These are phyloP conservation scores for Hypomyces rosellus DNA, from an alignment of 2,329 filamentous ascomycete species.

Conservation along the genomic window DNA sequence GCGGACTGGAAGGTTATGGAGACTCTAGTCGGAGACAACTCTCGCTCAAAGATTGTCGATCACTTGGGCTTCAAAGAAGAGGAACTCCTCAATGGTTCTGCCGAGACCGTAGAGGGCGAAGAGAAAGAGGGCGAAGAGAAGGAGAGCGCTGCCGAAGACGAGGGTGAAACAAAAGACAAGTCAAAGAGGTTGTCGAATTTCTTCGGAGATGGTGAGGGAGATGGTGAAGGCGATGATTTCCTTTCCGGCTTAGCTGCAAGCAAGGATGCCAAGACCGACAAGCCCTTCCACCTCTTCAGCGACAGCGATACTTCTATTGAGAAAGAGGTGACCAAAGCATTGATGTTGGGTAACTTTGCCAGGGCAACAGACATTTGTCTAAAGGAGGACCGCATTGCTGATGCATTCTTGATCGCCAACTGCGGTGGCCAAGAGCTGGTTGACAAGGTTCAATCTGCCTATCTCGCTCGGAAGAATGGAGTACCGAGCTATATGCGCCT, in stretches of 20 bases:
- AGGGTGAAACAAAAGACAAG: conserved; percentile 32
- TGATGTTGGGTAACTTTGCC: conserved; percentile 87
- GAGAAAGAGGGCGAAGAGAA: conserved; percentile 26
- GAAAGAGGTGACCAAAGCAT: conserved; percentile 75
- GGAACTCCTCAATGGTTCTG: conserved; percentile 45
- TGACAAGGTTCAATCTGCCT: conserved; percentile 87
- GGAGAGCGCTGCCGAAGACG: conserved; percentile 29
- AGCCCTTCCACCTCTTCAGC: conserved; percentile 84
- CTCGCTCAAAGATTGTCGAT: conserved; percentile 78
- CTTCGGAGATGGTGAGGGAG: conserved; percentile 62
- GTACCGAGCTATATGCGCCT: conserved; percentile 89
- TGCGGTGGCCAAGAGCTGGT: conserved; percentile 90
- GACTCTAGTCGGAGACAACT: conserved; percentile 76
- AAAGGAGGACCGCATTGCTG: conserved; percentile 82
- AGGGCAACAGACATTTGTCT: conserved; percentile 85
- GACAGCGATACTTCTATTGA: conserved; percentile 81
- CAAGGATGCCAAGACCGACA: conserved; percentile 88
- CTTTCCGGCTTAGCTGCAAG: conserved; percentile 76
- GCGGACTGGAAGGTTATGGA: conserved; percentile 94
- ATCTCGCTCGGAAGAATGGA: conserved; percentile 74
- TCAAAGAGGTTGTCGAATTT: conserved; percentile 69
- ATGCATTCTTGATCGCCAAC: conserved; percentile 97
- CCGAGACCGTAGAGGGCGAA: conserved; percentile 21
- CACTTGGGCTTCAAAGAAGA: conserved; percentile 79
- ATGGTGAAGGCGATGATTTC: conserved; percentile 78